Percentiles rank a stretch among this genome's conserved stretches.
These are phyloP conservation scores for Aspergillus sclerotialis DNA, from an alignment of 2,329 filamentous ascomycete species.

Conservation along the genomic window DNA sequence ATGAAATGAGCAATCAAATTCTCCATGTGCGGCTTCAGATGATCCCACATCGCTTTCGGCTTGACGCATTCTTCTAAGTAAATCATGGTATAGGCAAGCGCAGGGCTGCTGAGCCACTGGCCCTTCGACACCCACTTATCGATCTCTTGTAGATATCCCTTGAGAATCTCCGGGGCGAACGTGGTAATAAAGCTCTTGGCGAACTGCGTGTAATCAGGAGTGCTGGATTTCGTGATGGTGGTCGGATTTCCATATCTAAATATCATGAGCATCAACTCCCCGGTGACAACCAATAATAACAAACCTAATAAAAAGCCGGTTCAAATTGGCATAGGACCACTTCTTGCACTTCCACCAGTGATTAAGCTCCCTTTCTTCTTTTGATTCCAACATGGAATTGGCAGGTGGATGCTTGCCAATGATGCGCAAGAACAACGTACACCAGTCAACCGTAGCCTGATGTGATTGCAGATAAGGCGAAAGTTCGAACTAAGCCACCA, in stretches of 20 bases:
- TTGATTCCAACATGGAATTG: conserved; percentile 68
- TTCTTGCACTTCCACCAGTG: conserved; percentile 99
- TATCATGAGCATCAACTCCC: conserved; percentile 5
- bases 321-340: conserved; percentile 97
- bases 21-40: conserved; percentile 87
- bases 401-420: conserved; percentile 79
- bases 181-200: conserved; percentile 85
- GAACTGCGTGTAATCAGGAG: conserved; percentile 69
- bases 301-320: conserved; percentile 86
- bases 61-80: conserved; percentile 97
- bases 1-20: conserved; percentile 90
- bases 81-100: conserved; percentile 84
- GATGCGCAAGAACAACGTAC: conserved; percentile 85
- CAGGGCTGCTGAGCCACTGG: conserved; percentile 89
- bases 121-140: conserved; percentile 97
- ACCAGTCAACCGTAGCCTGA: conserved; percentile 86
- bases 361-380: conserved; percentile 81
- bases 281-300: conserved; percentile 16
- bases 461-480: conserved; percentile 70
- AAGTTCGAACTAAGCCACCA: conserved; percentile 66
- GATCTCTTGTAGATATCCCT: conserved; percentile 87
- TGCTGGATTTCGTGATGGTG: conserved; percentile 65
- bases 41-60: conserved; percentile 93
- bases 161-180: conserved; percentile 92
- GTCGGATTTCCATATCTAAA: conserved; percentile 80